Evolutionary conservation across 192 early-diverging fungal species (phyloP).

Genomic region (Allomyces macrogynus): DNA sequence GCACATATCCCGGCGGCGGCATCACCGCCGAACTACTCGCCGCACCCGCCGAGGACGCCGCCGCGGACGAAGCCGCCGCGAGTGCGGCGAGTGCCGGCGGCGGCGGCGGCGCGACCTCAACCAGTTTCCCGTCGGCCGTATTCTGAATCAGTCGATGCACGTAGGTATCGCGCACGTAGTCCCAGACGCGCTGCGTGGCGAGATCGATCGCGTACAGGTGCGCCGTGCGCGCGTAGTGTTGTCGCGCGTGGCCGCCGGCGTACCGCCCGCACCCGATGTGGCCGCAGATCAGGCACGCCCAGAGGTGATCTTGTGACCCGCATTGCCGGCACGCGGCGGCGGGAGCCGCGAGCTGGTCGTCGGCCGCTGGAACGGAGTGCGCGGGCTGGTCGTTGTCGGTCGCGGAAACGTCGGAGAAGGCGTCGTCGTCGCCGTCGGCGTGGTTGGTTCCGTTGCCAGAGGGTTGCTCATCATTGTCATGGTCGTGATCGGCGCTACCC

Average conservation of each 20-base stretch:
- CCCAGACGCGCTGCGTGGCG: conserved; percentile 93
- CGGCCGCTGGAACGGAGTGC: neutral
- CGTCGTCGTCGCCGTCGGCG: no score
- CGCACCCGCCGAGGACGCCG: conserved; percentile 1
- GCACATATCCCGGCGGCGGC: conserved; percentile 6
- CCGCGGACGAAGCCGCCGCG: conserved; percentile 5
- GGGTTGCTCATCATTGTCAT: no score
- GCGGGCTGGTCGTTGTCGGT: no score
- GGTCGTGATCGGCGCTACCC: no score
- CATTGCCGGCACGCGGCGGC: conserved; percentile 53
- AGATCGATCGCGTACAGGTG: conserved; percentile 85
- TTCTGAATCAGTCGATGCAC: conserved; percentile 91
- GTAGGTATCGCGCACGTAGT: conserved; percentile 91
- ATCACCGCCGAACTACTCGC: neutral
- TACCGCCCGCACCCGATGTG: conserved; percentile 93
- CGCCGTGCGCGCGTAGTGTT: conserved; percentile 59
- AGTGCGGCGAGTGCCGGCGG: neutral
- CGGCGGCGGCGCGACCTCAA: conserved; percentile 49
- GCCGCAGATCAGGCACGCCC: conserved; percentile 95
- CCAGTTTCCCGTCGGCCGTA: conserved; percentile 72
- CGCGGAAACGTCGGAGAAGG: neutral
- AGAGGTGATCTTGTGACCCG: conserved; percentile 53
- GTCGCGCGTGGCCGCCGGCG: conserved; percentile 66
- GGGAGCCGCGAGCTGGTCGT: conserved; percentile 5
- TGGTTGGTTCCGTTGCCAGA: no score